Evolutionary conservation across 1,139 yeast species (phyloP), one percentile per base, ranked within the genome.

Genomic region (Suhomyces bribrorum): DNA sequence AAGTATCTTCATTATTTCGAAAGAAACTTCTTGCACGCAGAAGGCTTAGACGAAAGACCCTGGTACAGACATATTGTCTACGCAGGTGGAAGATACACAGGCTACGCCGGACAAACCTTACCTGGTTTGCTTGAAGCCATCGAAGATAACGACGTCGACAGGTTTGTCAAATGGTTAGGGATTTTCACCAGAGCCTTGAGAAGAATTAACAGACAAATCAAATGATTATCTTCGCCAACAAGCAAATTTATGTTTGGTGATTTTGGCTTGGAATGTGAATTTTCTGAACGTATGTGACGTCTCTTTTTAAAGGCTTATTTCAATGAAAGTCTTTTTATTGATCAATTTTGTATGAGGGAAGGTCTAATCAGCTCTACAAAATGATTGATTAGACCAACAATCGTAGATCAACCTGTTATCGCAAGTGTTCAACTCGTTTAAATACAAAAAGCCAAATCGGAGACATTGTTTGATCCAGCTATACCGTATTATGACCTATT

Each of bases 51-150:
- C 46, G 69, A 68, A 26, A 75, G 96, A 54, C 67, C 75, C n/a
- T 88, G 96, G 95, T 89, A 83, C 66, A 86, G 83, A 63, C 96
- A 89, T 62, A 74, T 86, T 45, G 79, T 86, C 4, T 87, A 75
- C 59, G 95, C 95, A 3, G 81, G 92, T 37, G 95, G 95, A 4
- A 71, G 94, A 54, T 82, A 73, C 60, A 85, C 95, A 2, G 96
- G 96, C 1, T 88, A 88, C 53, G 84, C 86, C 14, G 95, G 95
- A 2, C 89, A 84, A 52, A 77, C 82, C 14, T 72, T 85, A 46
- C 96, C 96, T 1, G 92, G 90, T 1, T 67, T 88, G 41, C 75
- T 77, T 27, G 96, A 88, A 58, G 87, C 95, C 0, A 61, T 86
- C 34, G 95, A 87, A 57, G 95, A 86, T 54, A 53, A 57, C 0